These are phyloP conservation scores for Coffea humblotiana DNA, from an alignment of 305 asterid species.

Conservation along the genomic window DNA sequence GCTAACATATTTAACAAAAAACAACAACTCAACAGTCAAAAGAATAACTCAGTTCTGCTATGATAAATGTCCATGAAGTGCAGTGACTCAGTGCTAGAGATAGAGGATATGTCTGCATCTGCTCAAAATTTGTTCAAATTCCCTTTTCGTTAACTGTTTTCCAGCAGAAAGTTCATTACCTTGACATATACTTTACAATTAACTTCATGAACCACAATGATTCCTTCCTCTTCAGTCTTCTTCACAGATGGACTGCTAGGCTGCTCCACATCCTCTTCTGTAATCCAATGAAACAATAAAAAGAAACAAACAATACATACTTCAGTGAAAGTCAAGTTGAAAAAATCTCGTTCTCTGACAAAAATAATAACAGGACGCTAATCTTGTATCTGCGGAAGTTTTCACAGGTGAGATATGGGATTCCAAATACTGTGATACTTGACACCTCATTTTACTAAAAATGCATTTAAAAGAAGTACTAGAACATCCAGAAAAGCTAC, in stretches of 20 bases:
- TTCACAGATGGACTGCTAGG: constrained; percentile 94
- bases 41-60: not conserved
- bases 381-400: not conserved
- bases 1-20: not conserved
- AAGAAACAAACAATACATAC: constrained; percentile 14
- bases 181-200: constrained; percentile 89
- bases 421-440: not conserved
- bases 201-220: constrained; percentile 76
- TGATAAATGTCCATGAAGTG: not conserved
- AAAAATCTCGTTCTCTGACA: not conserved
- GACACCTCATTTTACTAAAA: not conserved
- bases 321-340: not conserved
- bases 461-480: not conserved
- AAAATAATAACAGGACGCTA: not conserved
- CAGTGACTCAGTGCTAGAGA: not conserved
- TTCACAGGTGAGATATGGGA: not conserved
- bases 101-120: not conserved
- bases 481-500: not conserved
- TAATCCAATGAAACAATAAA: constrained; percentile 28
- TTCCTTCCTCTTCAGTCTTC: constrained; percentile 78
- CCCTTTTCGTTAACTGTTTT: not conserved
- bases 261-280: constrained; percentile 80
- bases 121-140: not conserved
- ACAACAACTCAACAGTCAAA: not conserved
- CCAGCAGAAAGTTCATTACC: constrained; percentile 33